Evolutionary conservation across 257 asterid species (phyloP), one percentile per base, ranked within the genome.

Genomic region (Solanum lycopersicoides): DNA sequence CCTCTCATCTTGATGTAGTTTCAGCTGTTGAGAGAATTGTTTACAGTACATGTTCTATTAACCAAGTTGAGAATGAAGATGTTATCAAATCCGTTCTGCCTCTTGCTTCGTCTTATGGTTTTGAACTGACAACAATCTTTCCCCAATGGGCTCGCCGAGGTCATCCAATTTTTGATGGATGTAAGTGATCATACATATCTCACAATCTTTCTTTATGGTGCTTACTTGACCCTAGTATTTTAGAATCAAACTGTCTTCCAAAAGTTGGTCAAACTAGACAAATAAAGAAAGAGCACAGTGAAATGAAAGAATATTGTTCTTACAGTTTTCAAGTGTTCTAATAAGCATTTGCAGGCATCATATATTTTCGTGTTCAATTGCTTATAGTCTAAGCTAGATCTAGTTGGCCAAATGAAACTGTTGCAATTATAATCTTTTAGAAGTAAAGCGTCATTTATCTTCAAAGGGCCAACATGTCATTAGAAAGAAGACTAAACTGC

Each of bases 141-240:
- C 96, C 99, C 69, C 93, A 91, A 30, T 96, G 99, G 99, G 94
- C 96, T 89, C 94, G 95, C 53, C 99, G 99, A 28, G 99, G 99
- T 47, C 97, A 94, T 85, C 99, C 98, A 32, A 91, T 93, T 42
- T 85, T 97, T 69, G 91, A 86, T 83, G 99, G 98, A 84, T 92
- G 99, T 97, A 91, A 94, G 96, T 90, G 68, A 30, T 32, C 45
- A 50, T 35, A 5, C 39, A 35, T 32, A 30, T 80, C 68, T 50
- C 85, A 16, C 12, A 32, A 79, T 25, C 65, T 45, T 79, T 37
- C 66, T 79, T 74, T 79, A 28, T 44, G 4, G 65, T 45, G 66
- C 66, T 14, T 45, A 45, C 15, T 4, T 25, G 65, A 79, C 15
- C 66, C 84, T 45, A 25, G 66, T 45, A 60, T n/a, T 5, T 79